Conservation (phyloP, 140 eudicot species). For the Anethum foeniculum region DNA sequence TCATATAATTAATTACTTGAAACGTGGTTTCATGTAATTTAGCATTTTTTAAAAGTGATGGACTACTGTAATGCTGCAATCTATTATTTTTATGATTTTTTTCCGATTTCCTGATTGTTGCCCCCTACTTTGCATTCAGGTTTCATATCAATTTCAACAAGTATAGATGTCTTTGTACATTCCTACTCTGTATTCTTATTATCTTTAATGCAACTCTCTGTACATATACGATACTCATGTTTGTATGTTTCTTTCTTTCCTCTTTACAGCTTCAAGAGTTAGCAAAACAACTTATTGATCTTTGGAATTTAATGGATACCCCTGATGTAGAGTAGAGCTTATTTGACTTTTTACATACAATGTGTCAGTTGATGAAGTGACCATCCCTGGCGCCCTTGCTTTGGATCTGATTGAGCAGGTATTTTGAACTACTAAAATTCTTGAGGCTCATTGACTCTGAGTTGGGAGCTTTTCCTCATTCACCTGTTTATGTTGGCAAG, state of each 20-base stretch:
- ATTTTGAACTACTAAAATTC: neutral
- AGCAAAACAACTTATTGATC: conserved; percentile 43
- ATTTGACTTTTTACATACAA: conserved; percentile 62
- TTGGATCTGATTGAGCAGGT: conserved; percentile 79
- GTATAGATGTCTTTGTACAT: neutral
- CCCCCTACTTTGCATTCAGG: too few relatives aligned
- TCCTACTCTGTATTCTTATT: neutral
- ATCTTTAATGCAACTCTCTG: neutral
- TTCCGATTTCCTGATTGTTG: neutral
- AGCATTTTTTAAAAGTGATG: neutral
- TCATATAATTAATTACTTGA: neutral
- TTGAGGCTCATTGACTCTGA: neutral
- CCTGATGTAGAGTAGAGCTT: conserved; percentile 34
- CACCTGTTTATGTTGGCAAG: conserved; percentile 25
- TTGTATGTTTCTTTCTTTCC: neutral
- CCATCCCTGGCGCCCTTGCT: conserved; percentile 69
- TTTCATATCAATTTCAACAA: neutral
- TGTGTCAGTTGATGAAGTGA: conserved; percentile 63
- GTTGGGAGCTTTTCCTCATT: neutral
- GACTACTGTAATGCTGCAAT: neutral
- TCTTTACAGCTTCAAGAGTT: conserved; percentile 47
- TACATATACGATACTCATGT: neutral
- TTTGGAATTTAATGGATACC: conserved; percentile 64
- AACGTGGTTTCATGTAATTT: neutral
- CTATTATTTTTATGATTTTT: neutral